These are phyloP conservation scores for Diatrype stigma DNA, from an alignment of 2,329 filamentous ascomycete species.

Conservation along the genomic window DNA sequence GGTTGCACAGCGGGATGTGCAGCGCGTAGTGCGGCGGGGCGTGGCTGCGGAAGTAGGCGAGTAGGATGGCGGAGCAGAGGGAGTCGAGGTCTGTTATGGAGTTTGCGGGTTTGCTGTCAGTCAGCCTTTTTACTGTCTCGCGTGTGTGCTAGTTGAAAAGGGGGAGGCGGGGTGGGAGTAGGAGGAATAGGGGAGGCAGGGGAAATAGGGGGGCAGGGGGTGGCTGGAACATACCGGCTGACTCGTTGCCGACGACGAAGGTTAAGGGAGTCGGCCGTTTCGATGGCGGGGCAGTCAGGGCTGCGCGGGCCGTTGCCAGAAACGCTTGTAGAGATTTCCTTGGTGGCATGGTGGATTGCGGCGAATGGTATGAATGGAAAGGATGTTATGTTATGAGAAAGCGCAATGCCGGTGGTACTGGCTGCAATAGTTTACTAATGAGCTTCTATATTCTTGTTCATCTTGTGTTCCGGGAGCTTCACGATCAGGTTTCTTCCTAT, in stretches of 20 bases:
- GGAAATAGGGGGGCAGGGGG: neutral
- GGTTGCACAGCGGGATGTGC: constrained; percentile 70
- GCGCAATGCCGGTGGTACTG: no score
- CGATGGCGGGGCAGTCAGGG: constrained; percentile 39
- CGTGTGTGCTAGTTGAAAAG: no score
- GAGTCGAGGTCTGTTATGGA: constrained; percentile 70
- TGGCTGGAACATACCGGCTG: constrained; percentile 46
- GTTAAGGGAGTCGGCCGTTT: constrained; percentile 47
- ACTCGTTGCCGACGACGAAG: constrained; percentile 65
- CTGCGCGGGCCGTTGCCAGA: constrained; percentile 44
- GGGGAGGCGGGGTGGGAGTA: no score
- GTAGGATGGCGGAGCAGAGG: constrained; percentile 67
- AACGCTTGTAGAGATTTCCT: constrained; percentile 42
- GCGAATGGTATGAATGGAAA: neutral
- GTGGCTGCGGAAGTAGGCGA: constrained; percentile 69
- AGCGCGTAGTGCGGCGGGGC: constrained; percentile 44
- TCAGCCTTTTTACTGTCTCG: no score
- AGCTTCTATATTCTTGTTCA: no score
- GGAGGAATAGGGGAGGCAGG: no score
- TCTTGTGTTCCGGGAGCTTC: no score
- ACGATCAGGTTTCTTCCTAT: no score
- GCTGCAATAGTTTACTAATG: no score
- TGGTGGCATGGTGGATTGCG: constrained; percentile 6
- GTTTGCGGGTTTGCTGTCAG: neutral
- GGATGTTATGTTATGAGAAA: no score